Evolutionary conservation across 345 rosid genomes (phyloP), one percentile per base, ranked within the genome.

Genomic region (Hirschfeldia incana): DNA sequence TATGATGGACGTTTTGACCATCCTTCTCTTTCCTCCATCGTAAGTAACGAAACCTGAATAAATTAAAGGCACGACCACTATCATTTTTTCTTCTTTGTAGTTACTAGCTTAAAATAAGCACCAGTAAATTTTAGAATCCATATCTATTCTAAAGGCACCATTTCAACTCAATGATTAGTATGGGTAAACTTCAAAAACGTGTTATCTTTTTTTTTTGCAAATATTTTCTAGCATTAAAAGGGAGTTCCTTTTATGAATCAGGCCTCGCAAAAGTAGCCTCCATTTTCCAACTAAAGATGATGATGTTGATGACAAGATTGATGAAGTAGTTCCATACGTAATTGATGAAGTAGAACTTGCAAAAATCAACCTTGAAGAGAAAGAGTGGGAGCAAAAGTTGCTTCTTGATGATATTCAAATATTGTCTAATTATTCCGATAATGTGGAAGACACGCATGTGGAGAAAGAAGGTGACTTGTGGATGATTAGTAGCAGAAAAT

Each of bases 1-100:
- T 77, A 93, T 95, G 99, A 80, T 88, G 83, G 97, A 93, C 84
- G 99, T 95, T 76, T 83, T 95, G 92, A 89, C 92, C 27, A 93
- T 91, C 85, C 98, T 95, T 78, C 99, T 95, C 83, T 95, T 95
- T 86, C 94, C 81, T 76, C 98, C 99, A 87, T 91, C 89, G 99
- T 93, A 77, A 90, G 97, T 68, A 80, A 42, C 49, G n/a, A 42
- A 42, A 42, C 49, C 49, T 42, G 13, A 42, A 42, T 42, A 42
- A 42, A 42, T 3, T 42, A 55, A 53, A 36, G 49, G 67, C 72
- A 60, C 8, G 49, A 72, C 72, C 37, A 5, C 2, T 11, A 42
- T 32, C n/a, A 63, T 62, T 13, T 74, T 72, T 44, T 33, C 42
- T 44, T 39, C 59, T 17, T 34, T 57, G 61, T 59, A 39, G 72